These are phyloP conservation scores for Solanum chacoense DNA, from an alignment of 305 asterid species.

Conservation along the genomic window DNA sequence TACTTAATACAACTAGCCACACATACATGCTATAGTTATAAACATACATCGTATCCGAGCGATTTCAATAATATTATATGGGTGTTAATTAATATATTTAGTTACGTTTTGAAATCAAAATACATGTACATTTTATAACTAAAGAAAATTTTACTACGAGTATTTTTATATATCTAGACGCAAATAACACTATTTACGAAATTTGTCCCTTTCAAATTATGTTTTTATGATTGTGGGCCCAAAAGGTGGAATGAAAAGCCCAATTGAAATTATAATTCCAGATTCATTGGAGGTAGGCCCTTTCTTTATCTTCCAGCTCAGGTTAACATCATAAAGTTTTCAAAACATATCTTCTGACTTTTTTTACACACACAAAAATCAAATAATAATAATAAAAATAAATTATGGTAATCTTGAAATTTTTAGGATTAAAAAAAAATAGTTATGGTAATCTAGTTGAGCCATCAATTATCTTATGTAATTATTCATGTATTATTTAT, in stretches of 20 bases:
- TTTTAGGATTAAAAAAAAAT: background rate
- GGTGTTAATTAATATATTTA: rapidly evolving
- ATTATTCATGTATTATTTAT: background rate
- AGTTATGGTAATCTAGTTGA: background rate
- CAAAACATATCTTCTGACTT: background rate
- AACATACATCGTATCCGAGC: rapidly evolving
- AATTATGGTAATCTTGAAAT: background rate
- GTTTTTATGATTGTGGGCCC: background rate
- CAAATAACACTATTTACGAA: background rate
- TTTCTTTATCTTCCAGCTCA: conserved; percentile 3
- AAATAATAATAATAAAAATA: background rate
- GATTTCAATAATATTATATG: background rate
- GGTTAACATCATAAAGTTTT: background rate
- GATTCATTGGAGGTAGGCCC: background rate
- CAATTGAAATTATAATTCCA: background rate
- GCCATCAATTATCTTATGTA: background rate
- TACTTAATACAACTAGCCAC: background rate
- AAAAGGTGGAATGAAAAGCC: background rate
- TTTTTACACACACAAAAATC: background rate
- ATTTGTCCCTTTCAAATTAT: background rate
- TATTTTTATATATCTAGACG: background rate
- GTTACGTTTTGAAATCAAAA: background rate
- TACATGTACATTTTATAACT: background rate
- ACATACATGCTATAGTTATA: background rate
- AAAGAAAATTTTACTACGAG: background rate